Evolutionary conservation across 2,329 filamentous ascomycete genomes (phyloP), one percentile per base, ranked within the genome.

Genomic region (Magnaporthiopsis incrustans): DNA sequence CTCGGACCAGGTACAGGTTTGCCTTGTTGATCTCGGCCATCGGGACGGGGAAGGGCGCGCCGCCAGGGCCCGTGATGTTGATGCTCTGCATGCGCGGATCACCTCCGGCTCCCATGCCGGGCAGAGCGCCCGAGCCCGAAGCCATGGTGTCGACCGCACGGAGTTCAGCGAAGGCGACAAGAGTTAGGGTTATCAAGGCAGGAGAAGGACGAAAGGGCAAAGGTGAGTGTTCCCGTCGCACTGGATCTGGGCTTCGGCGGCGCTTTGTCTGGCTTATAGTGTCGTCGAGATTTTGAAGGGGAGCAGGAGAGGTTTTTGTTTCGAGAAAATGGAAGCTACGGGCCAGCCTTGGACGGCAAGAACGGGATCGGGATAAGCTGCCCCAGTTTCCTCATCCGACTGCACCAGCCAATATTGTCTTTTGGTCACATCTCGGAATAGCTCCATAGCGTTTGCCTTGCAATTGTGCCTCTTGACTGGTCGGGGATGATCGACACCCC

Each of bases 11-110:
- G 3, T 12, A 10, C 14, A 53, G 5, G 35, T 64, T 26, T 3
- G 59, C 22, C 14, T 22, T 25, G 65, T 68, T 65, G 4, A 70
- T 64, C 8, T 26, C 15, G 8, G 67, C 62, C 22, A 67, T 7
- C 62, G 62, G 63, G 15, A 69, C 63, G 57, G 64, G 56, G 22
- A 67, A 59, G n/a, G 32, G n/a, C 8, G 60, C 38, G 57, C 44
- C 44, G 30, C 38, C 57, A 15, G 56, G 30, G 12, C 61, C 61
- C 32, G 6, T 58, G 22, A 63, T 32, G 50, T 30, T 63, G 53
- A 63, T 63, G 53, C 26, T 62, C 26, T 62, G 60, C 15, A 62
- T 33, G 27, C 60, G 60, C 5, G 38, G 38, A 11, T 62, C 60
- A 32, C 27, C 44, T 6, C 7, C 22, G 22, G 22, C 22, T 50